phyloP scores from a whole-genome alignment of 345 rosid species.

The Hibiscus mutabilis region DNA sequence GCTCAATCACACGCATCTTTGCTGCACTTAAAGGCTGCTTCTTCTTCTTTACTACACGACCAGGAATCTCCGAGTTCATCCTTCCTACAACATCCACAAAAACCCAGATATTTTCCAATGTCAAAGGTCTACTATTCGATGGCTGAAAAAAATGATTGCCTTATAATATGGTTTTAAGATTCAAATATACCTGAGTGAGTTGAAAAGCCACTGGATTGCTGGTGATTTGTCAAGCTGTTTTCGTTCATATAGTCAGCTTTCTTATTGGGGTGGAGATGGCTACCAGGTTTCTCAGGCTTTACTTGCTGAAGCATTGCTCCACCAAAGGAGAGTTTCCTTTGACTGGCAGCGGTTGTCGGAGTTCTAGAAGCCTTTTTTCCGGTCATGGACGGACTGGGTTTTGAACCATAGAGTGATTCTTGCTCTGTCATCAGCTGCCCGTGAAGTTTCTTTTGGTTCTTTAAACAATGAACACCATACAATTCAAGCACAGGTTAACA shows the following conservation, averaged over 20 bases:
- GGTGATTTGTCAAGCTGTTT: slow-evolving; percentile 18
- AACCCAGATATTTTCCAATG: background rate
- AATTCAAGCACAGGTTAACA: slow-evolving; percentile 1
- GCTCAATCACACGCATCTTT: slow-evolving; percentile 20
- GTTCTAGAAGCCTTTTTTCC: slow-evolving; percentile 41
- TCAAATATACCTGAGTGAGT: slow-evolving; percentile 20
- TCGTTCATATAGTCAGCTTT: slow-evolving; percentile 22
- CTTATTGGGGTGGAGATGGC: slow-evolving; percentile 17
- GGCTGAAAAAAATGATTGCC: background rate
- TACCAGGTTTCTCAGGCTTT: slow-evolving; percentile 36
- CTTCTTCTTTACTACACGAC: slow-evolving; percentile 32
- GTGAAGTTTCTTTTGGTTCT: slow-evolving; percentile 64
- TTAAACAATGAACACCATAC: slow-evolving; percentile 1
- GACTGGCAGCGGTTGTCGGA: slow-evolving; percentile 26
- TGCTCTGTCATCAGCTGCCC: slow-evolving; percentile 55
- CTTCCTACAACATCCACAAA: slow-evolving; percentile 27
- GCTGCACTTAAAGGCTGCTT: slow-evolving; percentile 26
- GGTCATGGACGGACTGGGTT: slow-evolving; percentile 56
- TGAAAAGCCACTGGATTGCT: slow-evolving; percentile 21
- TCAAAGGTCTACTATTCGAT: background rate
- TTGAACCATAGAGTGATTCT: slow-evolving; percentile 55
- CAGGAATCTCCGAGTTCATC: slow-evolving; percentile 47
- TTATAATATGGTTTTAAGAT: background rate
- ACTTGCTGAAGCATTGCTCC: slow-evolving; percentile 50
- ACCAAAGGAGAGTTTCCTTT: slow-evolving; percentile 54